Percentiles rank a stretch among this genome's conserved stretches.
Conservation (phyloP, 805 yeast species). For the Cyberlindnera galapagoensis region DNA sequence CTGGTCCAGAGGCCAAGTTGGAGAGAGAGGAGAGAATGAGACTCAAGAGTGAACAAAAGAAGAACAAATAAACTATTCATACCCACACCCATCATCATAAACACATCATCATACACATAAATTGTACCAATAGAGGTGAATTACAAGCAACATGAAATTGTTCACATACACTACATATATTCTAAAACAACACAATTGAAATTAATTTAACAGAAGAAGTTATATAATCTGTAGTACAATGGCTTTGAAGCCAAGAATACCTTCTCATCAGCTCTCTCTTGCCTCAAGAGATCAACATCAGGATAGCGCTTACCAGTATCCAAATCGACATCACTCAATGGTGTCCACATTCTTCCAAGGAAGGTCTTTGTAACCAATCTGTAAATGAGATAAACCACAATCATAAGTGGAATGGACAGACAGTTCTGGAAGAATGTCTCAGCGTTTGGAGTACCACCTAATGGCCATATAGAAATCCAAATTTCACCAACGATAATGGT, state of each 20-base stretch:
- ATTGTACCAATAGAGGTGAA: too few relatives aligned
- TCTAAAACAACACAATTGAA: too few relatives aligned
- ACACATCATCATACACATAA: too few relatives aligned
- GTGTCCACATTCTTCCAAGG: conserved; percentile 34
- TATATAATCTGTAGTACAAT: conserved; percentile 40
- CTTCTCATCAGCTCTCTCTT: conserved; percentile 50
- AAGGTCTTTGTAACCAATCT: conserved; percentile 30
- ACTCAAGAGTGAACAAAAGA: conserved; percentile 19
- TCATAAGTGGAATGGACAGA: conserved; percentile 31
- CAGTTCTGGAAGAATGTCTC: conserved; percentile 33
- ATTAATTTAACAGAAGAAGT: conserved; percentile 48
- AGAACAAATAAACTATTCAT: conserved; percentile 2
- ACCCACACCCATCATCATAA: too few relatives aligned
- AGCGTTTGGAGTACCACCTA: conserved; percentile 28
- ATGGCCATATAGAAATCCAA: conserved; percentile 76
- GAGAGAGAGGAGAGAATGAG: conserved; percentile 63
- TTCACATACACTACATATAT: too few relatives aligned
- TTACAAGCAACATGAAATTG: too few relatives aligned
- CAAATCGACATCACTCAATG: conserved; percentile 45
- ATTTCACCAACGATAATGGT: conserved; percentile 69
- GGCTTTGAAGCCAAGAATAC: conserved; percentile 40
- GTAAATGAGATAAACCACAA: conserved; percentile 28
- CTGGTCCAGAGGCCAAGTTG: conserved; percentile 73
- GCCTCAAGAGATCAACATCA: conserved; percentile 49
- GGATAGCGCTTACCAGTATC: conserved; percentile 62